Evolutionary conservation across 257 asterid genomes (phyloP), one percentile per base, ranked within the genome.

Genomic region (Fraxinus cuspidata): DNA sequence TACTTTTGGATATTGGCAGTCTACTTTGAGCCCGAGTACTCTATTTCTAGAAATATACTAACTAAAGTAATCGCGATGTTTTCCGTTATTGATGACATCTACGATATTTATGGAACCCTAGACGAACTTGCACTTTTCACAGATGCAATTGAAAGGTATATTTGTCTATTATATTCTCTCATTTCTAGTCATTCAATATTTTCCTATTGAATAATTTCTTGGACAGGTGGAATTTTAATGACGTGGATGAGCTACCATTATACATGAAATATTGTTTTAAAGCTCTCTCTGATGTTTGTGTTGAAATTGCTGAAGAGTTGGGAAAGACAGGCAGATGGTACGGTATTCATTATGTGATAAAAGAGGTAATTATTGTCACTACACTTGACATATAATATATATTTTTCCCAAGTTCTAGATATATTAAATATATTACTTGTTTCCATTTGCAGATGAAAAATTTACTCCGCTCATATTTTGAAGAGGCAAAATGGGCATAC

Each of bases 401-500:
- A 35, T 35, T 35, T 8, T 53, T 53, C 18, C 1, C 21, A 10
- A 15, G 1, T 47, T 2, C 8, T 3, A 58, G 0, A 19, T 56
- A n/a, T 56, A 56, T 56, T 6, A 0, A n/a, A 19, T 19, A 21
- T n/a, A 56, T 23, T 7, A 21, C 25, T 21, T 56, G 4, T 3
- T 60, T 28, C n/a, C 5, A 1, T 23, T 21, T n/a, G 28, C 10
- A 58, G 66, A 19, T 58, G 29, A 21, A 58, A 58, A 58, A 8
- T 1, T 58, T 58, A 7, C 4, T 58, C 1, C 0, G 29, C 13
- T 15, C 28, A n/a, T 58, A 58, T 58, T 58, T 21, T 9, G 53
- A 85, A 44, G 87, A 85, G 75, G 85, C 85, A 0, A 58, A 70
- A n/a, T 83, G 87, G 89, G 42, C 31, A 21, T 67, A 72, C 40